Evolutionary conservation across 2,329 filamentous ascomycete species (phyloP).

Genomic region (Epichloe scottii): DNA sequence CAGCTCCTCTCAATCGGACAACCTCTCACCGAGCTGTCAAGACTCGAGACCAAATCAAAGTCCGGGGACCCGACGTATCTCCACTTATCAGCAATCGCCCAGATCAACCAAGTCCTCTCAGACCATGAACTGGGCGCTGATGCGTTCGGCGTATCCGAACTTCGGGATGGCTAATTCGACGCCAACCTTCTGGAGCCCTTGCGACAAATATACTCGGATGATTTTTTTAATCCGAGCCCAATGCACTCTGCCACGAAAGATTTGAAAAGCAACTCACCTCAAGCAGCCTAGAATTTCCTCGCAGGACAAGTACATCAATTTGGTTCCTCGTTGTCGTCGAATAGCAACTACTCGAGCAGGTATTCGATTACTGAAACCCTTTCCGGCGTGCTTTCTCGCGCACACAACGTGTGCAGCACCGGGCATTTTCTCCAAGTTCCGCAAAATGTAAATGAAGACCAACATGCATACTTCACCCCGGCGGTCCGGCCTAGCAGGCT

Average conservation of each 20-base stretch:
- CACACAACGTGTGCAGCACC: constrained; percentile 44
- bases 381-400: constrained; percentile 42
- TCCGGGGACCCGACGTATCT: constrained; percentile 12
- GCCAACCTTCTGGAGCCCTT: constrained; percentile 33
- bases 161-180: constrained; percentile 35
- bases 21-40: constrained; percentile 8
- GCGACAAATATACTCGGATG: constrained; percentile 21
- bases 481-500: constrained; percentile 45
- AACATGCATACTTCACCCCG: constrained; percentile 10
- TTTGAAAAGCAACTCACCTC: constrained; percentile 34
- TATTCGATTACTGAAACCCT: constrained; percentile 39
- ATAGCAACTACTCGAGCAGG: constrained; percentile 37
- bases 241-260: constrained; percentile 31
- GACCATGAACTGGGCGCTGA: constrained; percentile 23
- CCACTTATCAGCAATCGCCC: constrained; percentile 18
- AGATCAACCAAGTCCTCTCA: constrained; percentile 22
- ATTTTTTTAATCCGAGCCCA: constrained; percentile 29
- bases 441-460: too few species aligned
- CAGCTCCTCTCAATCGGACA: constrained; percentile 4
- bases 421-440: constrained; percentile 12
- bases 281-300: constrained; percentile 34
- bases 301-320: constrained; percentile 34
- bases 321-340: constrained; percentile 22
- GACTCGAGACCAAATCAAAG: not conserved
- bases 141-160: constrained; percentile 30